Conservation (phyloP, 1,284 basidiomycete genomes). For the Sutorius eximius region DNA sequence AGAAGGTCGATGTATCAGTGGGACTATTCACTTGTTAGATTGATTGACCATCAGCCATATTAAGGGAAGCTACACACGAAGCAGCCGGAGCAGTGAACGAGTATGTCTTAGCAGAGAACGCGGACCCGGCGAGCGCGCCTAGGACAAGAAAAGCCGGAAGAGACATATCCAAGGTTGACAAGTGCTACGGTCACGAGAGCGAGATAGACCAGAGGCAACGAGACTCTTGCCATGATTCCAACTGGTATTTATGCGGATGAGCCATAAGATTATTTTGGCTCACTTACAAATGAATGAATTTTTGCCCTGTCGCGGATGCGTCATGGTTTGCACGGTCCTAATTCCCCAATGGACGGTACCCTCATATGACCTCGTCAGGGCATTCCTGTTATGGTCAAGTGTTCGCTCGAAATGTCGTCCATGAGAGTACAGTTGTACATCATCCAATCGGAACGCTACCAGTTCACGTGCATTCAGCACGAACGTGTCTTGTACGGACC, state of each 20-base stretch:
- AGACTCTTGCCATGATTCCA: not conserved
- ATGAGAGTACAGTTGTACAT: not conserved
- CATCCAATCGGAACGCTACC: not conserved
- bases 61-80: constrained; percentile 18
- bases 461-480: constrained; percentile 5
- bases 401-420: not conserved
- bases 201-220: not conserved
- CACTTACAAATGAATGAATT: not conserved
- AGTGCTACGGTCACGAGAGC: not conserved
- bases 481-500: constrained; percentile 17
- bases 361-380: not conserved
- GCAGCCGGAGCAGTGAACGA: constrained; percentile 28
- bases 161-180: constrained; percentile 12
- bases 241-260: constrained; percentile 16
- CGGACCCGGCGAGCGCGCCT: constrained; percentile 15
- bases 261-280: not conserved
- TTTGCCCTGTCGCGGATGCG: not conserved
- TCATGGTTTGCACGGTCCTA: not conserved
- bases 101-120: constrained; percentile 16
- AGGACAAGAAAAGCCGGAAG: constrained; percentile 16
- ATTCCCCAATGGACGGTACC: not conserved
- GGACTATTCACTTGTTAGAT: constrained; percentile 16
- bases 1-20: constrained; percentile 28
- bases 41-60: not conserved
- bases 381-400: not conserved